Conservation (phyloP, 2,329 filamentous ascomycete species). For the Sclerotinia sclerotiorum region DNA sequence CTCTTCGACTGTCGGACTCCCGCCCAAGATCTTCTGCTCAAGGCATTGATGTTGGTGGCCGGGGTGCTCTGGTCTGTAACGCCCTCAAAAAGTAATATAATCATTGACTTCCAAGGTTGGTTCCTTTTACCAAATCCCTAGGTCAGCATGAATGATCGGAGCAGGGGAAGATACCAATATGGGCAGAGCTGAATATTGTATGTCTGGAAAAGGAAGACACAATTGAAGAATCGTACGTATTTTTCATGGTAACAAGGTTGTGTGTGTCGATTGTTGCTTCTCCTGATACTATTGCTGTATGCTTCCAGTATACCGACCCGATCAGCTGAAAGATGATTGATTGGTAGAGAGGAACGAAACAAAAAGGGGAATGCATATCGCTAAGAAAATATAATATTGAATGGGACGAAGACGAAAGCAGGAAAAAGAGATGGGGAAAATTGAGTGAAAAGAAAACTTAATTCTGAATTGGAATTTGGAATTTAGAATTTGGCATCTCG, state of each 20-base stretch:
- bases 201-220: background rate
- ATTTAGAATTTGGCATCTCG: too few species aligned
- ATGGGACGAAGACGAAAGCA: background rate
- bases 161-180: conserved; percentile 5
- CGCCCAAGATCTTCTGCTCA: background rate
- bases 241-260: background rate
- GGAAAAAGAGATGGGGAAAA: background rate
- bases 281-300: background rate
- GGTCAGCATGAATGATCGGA: conserved; percentile 9
- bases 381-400: background rate
- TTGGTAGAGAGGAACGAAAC: conserved; percentile 1
- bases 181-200: background rate
- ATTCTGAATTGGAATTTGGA: background rate
- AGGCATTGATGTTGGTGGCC: conserved; percentile 24
- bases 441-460: background rate
- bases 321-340: background rate
- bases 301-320: background rate
- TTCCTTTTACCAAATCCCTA: background rate
- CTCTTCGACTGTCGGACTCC: conserved; percentile 13
- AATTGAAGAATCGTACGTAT: background rate
- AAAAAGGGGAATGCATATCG: background rate
- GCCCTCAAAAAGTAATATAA: conserved; percentile 13
- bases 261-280: conserved; percentile 2
- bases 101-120: background rate
- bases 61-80: conserved; percentile 13